Conservation (phyloP, 768 basidiomycete species). For the Trametes coccinea region DNA sequence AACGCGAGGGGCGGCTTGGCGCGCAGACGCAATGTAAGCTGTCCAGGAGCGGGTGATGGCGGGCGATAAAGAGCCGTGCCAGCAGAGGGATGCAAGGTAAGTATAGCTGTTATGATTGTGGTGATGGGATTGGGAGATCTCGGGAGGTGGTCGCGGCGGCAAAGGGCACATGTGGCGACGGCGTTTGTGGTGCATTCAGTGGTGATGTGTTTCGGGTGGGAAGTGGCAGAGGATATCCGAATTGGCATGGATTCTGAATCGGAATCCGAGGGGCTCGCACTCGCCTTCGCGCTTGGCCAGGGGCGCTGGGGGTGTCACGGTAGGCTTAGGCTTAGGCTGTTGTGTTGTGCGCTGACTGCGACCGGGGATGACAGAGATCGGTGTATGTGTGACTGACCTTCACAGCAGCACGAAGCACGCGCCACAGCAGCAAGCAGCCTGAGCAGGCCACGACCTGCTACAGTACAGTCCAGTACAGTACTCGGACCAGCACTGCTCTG, state of each 20-base stretch:
- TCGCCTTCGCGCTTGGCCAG: too few relatives aligned
- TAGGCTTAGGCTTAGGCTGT: too few relatives aligned
- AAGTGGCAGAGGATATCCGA: background rate
- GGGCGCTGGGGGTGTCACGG: too few relatives aligned
- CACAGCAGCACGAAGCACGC: slow-evolving; percentile 15
- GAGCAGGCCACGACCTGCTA: too few relatives aligned
- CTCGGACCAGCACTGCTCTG: background rate
- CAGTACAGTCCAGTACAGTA: too few relatives aligned
- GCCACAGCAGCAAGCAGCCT: too few relatives aligned
- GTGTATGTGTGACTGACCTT: background rate
- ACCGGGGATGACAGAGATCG: too few relatives aligned
- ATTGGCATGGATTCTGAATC: background rate
- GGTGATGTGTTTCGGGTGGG: slow-evolving; percentile 12
- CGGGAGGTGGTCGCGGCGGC: background rate
- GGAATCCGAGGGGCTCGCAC: background rate
- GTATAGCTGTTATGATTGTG: background rate
- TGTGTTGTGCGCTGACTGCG: too few relatives aligned
- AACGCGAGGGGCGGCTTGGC: background rate
- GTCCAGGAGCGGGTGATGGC: background rate
- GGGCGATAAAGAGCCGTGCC: background rate
- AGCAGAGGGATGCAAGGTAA: background rate
- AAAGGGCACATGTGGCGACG: background rate
- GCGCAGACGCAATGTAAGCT: background rate
- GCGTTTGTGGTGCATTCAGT: background rate
- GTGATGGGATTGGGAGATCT: background rate